Evolutionary conservation across 192 early-diverging fungal genomes (phyloP).

Genomic region (Coemansia sp.): DNA sequence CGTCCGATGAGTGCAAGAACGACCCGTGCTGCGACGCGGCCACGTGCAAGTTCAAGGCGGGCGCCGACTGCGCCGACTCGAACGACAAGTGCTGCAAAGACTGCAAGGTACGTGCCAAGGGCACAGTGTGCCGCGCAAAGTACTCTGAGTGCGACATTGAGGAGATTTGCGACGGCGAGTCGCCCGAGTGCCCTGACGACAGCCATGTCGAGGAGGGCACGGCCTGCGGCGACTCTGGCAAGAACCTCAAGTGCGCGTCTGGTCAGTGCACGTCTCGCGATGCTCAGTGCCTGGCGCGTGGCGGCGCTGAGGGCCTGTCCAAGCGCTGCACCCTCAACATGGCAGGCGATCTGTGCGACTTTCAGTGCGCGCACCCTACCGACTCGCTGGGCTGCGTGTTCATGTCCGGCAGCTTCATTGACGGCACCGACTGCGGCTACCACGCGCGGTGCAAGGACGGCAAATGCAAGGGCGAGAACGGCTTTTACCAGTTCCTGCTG

Average conservation of each 20-base stretch:
- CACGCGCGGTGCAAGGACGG: slow-evolving; percentile 52
- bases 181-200: slow-evolving; percentile 66
- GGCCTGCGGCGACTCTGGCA: slow-evolving; percentile 48
- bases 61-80: slow-evolving; percentile 71
- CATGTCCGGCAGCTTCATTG: slow-evolving; percentile 60
- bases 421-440: slow-evolving; percentile 65
- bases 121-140: slow-evolving; percentile 64
- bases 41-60: slow-evolving; percentile 73
- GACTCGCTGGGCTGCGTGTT: slow-evolving; percentile 44
- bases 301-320: slow-evolving; percentile 46
- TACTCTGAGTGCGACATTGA: slow-evolving; percentile 74
- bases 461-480: slow-evolving; percentile 54
- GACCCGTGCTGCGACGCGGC: slow-evolving; percentile 77
- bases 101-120: slow-evolving; percentile 57
- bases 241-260: slow-evolving; percentile 55
- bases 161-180: slow-evolving; percentile 71
- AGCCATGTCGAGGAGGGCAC: slow-evolving; percentile 59
- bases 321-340: slow-evolving; percentile 52
- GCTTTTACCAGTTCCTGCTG: slow-evolving; percentile 49
- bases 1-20: slow-evolving; percentile 58
- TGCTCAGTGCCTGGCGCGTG: slow-evolving; percentile 59
- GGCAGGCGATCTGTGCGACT: slow-evolving; percentile 53
- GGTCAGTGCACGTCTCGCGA: slow-evolving; percentile 71
- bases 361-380: slow-evolving; percentile 57
- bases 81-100: slow-evolving; percentile 79